Conservation (phyloP, 1,284 basidiomycete genomes). For the Tilletia caries region DNA sequence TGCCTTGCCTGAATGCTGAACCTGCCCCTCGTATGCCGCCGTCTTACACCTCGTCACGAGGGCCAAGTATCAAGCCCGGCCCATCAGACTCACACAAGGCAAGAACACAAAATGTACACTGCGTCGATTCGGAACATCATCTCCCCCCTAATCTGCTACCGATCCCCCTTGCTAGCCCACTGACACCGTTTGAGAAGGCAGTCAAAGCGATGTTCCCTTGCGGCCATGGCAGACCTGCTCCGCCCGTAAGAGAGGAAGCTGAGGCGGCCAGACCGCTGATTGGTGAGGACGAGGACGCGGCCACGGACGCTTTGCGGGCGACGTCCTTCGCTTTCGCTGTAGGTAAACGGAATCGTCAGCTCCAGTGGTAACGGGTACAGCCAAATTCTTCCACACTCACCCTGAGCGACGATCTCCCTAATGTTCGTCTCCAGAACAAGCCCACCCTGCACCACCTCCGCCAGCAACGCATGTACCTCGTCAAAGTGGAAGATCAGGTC, state of each 20-base stretch:
- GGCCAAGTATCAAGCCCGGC: too few species aligned
- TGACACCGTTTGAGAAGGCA: conserved; percentile 3
- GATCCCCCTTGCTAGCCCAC: not conserved
- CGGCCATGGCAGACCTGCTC: conserved; percentile 1
- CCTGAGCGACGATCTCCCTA: conserved; percentile 75
- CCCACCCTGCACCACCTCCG: conserved; percentile 94
- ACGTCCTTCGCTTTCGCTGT: conserved; percentile 13
- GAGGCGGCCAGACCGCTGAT: conserved; percentile 4
- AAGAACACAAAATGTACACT: too few species aligned
- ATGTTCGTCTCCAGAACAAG: conserved; percentile 97
- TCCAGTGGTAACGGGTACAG: not conserved
- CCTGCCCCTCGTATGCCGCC: too few species aligned
- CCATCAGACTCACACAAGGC: too few species aligned
- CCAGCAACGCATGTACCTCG: conserved; percentile 87
- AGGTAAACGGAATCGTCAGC: too few species aligned
- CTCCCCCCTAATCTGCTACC: not conserved
- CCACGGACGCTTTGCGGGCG: not conserved
- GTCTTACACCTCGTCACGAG: too few species aligned
- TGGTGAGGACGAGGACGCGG: not conserved
- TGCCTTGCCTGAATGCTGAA: too few species aligned
- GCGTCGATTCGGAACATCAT: not conserved
- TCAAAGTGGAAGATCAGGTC: conserved; percentile 99
- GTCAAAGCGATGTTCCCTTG: not conserved
- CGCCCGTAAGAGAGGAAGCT: not conserved
- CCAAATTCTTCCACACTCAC: too few species aligned